Evolutionary conservation across 805 yeast species (phyloP).

Genomic region (Metschnikowia corniflorae): DNA sequence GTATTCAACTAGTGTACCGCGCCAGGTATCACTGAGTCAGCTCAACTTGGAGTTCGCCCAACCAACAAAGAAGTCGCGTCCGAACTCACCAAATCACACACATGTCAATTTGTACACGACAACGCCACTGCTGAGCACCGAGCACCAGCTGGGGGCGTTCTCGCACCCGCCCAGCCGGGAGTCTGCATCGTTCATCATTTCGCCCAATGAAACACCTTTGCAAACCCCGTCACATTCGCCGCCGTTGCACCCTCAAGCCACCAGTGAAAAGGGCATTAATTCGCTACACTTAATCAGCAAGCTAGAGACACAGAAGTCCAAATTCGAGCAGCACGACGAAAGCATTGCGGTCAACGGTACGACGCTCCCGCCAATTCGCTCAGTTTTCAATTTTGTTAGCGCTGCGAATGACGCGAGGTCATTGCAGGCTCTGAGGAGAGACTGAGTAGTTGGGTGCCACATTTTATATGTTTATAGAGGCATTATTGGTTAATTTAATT

Average conservation of each 20-base stretch:
- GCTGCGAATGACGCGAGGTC: neutral
- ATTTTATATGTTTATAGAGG: too few relatives aligned
- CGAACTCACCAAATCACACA: constrained; percentile 40
- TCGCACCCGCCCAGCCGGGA: constrained; percentile 9
- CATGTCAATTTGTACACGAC: constrained; percentile 9
- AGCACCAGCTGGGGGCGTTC: neutral
- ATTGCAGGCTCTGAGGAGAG: neutral
- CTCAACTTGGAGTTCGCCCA: constrained; percentile 37
- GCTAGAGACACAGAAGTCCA: constrained; percentile 22
- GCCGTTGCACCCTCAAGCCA: constrained; percentile 30
- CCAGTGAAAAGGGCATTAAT: constrained; percentile 16
- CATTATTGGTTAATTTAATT: too few relatives aligned
- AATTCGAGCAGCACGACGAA: constrained; percentile 16
- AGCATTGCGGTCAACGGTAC: constrained; percentile 41
- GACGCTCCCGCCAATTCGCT: constrained; percentile 40
- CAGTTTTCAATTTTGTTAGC: constrained; percentile 29
- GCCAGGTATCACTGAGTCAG: constrained; percentile 27
- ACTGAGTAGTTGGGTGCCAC: neutral
- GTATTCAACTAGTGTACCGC: constrained; percentile 3
- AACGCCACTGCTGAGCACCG: constrained; percentile 1
- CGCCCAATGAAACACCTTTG: constrained; percentile 46
- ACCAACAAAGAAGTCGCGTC: constrained; percentile 42
- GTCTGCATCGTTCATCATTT: constrained; percentile 23
- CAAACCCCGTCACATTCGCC: constrained; percentile 51
- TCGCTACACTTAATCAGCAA: constrained; percentile 24